Evolutionary conservation across 345 rosid genomes (phyloP).

Genomic region (Erucastrum elatum): DNA sequence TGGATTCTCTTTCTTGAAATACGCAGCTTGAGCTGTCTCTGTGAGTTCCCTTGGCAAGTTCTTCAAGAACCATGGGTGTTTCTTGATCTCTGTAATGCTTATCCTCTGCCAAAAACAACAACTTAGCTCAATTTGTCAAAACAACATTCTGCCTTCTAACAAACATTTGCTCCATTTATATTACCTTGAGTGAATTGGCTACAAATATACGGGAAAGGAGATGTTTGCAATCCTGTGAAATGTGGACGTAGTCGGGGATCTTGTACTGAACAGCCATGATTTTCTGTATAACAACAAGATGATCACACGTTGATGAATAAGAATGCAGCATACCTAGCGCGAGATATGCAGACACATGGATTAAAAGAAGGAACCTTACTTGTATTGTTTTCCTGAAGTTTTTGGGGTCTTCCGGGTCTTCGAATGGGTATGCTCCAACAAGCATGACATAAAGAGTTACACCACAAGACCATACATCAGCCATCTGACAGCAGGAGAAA

Average conservation of each 20-base stretch:
- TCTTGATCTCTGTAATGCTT: constrained; percentile 72
- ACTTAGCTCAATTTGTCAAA: not conserved
- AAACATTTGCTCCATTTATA: constrained; percentile 2
- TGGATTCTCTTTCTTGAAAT: constrained; percentile 62
- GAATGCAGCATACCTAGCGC: not conserved
- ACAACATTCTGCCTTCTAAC: not conserved
- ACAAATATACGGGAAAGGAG: constrained; percentile 80
- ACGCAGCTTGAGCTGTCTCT: constrained; percentile 69
- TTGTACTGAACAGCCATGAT: constrained; percentile 85
- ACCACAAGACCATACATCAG: constrained; percentile 98
- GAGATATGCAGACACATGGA: constrained; percentile 10
- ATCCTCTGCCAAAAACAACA: constrained; percentile 59
- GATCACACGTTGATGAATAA: constrained; percentile 11
- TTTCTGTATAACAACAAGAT: constrained; percentile 52
- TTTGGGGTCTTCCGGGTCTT: constrained; percentile 80
- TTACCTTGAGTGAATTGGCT: constrained; percentile 66
- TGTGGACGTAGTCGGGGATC: constrained; percentile 85
- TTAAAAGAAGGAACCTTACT: constrained; percentile 41
- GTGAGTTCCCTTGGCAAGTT: constrained; percentile 81
- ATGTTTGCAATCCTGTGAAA: constrained; percentile 81
- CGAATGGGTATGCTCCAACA: constrained; percentile 96
- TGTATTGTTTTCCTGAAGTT: constrained; percentile 84
- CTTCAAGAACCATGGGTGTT: constrained; percentile 85
- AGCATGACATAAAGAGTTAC: constrained; percentile 92
- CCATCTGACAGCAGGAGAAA: constrained; percentile 55